Conservation (phyloP, 108 stramenopile genomes). For the Skeletonema menzelii region DNA sequence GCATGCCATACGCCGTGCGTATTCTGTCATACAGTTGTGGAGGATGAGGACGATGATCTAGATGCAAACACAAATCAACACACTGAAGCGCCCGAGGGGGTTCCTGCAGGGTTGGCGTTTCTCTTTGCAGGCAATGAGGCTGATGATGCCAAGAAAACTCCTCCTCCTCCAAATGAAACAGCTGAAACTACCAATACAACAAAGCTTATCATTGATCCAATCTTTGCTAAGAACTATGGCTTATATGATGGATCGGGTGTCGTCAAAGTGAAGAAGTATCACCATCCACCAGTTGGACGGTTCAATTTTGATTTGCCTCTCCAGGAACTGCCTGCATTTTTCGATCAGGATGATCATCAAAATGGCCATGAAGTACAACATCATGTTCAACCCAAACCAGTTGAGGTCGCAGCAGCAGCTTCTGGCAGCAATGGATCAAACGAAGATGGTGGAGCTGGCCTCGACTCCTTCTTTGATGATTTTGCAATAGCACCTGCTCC, state of each 20-base stretch:
- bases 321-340: constrained; percentile 35
- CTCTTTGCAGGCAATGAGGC: constrained; percentile 14
- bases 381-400: neutral
- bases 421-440: constrained; percentile 1
- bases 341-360: constrained; percentile 10
- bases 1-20: constrained; percentile 38
- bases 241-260: constrained; percentile 16
- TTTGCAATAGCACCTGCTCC: constrained; percentile 20
- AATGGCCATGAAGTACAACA: constrained; percentile 2
- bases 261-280: constrained; percentile 36
- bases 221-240: constrained; percentile 46
- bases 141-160: neutral
- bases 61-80: neutral
- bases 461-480: constrained; percentile 50
- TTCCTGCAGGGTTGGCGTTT: constrained; percentile 39
- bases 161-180: neutral
- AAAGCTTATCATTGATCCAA: constrained; percentile 27
- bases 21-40: constrained; percentile 37
- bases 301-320: constrained; percentile 30
- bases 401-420: neutral
- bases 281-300: constrained; percentile 41
- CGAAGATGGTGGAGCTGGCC: constrained; percentile 17
- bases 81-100: constrained; percentile 12
- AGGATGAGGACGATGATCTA: constrained; percentile 12
- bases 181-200: neutral